These are phyloP conservation scores for Chrysochromulina tobinii DNA, from an alignment of 78 protist species.

Conservation along the genomic window DNA sequence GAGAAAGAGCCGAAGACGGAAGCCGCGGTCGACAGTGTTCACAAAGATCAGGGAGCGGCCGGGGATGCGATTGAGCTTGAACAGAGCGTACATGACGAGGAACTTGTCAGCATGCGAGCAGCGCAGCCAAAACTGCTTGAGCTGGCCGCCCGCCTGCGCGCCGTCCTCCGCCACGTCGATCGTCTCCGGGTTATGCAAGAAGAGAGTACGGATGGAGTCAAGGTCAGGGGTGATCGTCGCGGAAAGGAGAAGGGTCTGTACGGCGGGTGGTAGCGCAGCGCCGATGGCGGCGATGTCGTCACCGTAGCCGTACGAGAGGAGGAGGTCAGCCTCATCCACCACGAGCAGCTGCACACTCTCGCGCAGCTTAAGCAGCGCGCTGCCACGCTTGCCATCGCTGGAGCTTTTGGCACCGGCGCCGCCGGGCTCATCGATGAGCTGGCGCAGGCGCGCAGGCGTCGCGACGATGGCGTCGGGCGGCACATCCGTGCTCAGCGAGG, in stretches of 20 bases:
- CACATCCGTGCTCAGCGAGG: neutral
- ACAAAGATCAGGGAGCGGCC: slow-evolving; percentile 83
- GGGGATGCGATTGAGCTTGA: slow-evolving; percentile 62
- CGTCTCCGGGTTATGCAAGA: slow-evolving; percentile 63
- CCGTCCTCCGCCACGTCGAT: slow-evolving; percentile 26
- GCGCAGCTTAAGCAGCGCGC: neutral
- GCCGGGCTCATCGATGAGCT: neutral
- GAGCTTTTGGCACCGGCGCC: neutral
- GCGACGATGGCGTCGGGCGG: slow-evolving; percentile 18
- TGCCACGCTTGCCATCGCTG: slow-evolving; percentile 34
- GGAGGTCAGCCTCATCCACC: slow-evolving; percentile 87
- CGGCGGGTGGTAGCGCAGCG: neutral
- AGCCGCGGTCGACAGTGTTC: slow-evolving; percentile 58
- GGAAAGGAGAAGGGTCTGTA: slow-evolving; percentile 78
- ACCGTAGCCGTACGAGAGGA: slow-evolving; percentile 77
- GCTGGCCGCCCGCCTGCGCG: neutral
- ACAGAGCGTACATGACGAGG: slow-evolving; percentile 67
- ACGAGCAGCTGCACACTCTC: slow-evolving; percentile 44
- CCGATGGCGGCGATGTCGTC: slow-evolving; percentile 50
- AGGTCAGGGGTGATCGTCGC: slow-evolving; percentile 82
- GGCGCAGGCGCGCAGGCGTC: slow-evolving; percentile 25
- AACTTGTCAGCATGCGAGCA: slow-evolving; percentile 57
- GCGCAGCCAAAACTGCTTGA: neutral
- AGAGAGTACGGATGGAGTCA: slow-evolving; percentile 48
- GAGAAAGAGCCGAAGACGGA: slow-evolving; percentile 76